A percentile compares a stretch with the other conserved stretches of the same genome.
Evolutionary conservation across 306 rosid species (phyloP).

Genomic region (Cotoneaster glaucophyllus): DNA sequence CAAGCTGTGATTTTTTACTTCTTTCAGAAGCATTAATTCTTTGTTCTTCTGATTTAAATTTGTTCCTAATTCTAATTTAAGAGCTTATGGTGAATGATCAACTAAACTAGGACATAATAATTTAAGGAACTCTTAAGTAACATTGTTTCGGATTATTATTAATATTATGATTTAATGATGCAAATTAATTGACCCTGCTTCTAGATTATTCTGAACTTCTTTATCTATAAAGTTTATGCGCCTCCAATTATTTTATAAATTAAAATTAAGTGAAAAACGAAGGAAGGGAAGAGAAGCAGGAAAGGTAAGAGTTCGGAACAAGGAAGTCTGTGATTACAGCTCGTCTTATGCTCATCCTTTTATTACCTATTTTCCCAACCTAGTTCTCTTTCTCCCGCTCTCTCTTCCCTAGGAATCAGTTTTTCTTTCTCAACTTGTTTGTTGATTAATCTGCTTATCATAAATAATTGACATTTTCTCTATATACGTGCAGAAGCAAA

Average conservation of each 20-base stretch:
- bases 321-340: background rate
- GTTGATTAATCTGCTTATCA: background rate
- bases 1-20: no score
- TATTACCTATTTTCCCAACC: background rate
- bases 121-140: no score
- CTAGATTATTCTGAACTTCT: background rate
- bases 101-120: no score
- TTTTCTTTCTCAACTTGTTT: background rate
- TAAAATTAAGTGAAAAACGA: no score
- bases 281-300: no score
- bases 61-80: no score
- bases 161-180: background rate
- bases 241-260: no score
- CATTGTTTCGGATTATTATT: no score
- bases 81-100: no score
- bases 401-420: background rate
- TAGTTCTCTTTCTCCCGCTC: background rate
- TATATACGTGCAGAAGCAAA: constrained; percentile 32
- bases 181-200: background rate
- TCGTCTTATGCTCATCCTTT: background rate
- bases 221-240: background rate
- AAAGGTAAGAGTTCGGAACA: background rate
- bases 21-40: no score
- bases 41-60: background rate
- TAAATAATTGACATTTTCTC: background rate